Evolutionary conservation across 371 early-diverging fungal genomes (phyloP), one percentile per base, ranked within the genome.

Genomic region (Batkoa obscura): DNA sequence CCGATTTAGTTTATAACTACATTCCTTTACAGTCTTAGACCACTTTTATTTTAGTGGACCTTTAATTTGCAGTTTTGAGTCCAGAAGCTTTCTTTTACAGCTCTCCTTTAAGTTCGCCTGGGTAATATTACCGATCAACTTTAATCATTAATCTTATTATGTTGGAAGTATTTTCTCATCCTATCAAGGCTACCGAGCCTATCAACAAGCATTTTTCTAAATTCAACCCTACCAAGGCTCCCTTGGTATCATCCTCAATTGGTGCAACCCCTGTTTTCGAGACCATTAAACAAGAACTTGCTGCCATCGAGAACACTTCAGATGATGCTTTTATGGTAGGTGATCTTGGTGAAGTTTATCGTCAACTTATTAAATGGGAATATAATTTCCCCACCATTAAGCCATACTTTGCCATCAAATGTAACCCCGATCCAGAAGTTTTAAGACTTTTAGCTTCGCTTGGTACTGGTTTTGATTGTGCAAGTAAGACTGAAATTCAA

Each of bases 391-490:
- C 94, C 34, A 79, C 91, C 57, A 83, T 97, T 53, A 81, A 90
- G 68, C 97, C 97, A 17, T 91, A 89, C 70, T 94, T 83, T 69
- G 75, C 94, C 50, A 84, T 94, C 65, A 97, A 97, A 71, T 94
- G 92, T 64, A 91, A 91, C 69, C 93, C 94, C 35, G 95, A 97
- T 66, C 81, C 81, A 12, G 72, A 78, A 62, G 79, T 97, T 23
- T 65, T 93, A 58, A 76, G 79, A 63, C 77, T 90, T n/a, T 69
- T 97, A 50, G 88, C 83, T 39, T 70, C 72, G 12, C 67, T 90
- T 48, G 94, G 94, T 30, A 75, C 79, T 38, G 92, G 94, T n/a
- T 95, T 97, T 64, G 98, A 97, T 71, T 95, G 86, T 67, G 88
- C 83, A 12, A 82, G 82, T 71, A 77, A 79, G 64, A 73, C 73